Evolutionary conservation across 306 rosid genomes (phyloP), one percentile per base, ranked within the genome.

Genomic region (Spatholobus suberectus): DNA sequence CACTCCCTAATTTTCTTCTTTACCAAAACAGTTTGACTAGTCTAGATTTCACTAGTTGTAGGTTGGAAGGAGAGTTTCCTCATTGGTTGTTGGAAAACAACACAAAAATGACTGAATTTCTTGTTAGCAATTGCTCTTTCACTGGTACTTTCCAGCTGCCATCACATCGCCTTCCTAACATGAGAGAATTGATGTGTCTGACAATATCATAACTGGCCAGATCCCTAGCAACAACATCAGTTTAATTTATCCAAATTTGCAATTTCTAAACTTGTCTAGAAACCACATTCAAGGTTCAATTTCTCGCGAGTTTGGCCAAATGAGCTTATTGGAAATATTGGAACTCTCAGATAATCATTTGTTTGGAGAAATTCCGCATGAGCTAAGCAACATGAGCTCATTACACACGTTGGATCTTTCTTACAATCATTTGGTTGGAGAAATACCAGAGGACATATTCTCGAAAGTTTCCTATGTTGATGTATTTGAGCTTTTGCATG

Each of bases 21-120:
- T 72, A 72, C 77, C 77, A 72, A 17, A 1, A 71, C 43, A 71
- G 15, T 6, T 46, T 71, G 41, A 24, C 17, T 46, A 0, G 2
- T 6, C 6, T 72, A 15, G 77, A 72, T 47, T 49, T 29, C 1
- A 18, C 47, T 51, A 6, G 77, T 51, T 44, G 61, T 18, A 32
- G 34, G 23, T 11, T 73, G 18, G 47, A 11, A 51, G 46, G 65
- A 17, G 34, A 27, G 0, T 63, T 77, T 20, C 81, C 81, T 11
- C 34, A 44, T 2, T 77, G 81, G 81, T 76, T 76, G 54, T n/a
- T 76, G 55, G 43, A 57, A 58, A 76, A 76, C 12, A 76, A 76
- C 54, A 76, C 71, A 23, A 14, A 40, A 14, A 18, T 76, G 40
- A 8, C 26, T 0, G 0, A 34, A 0, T 38, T 29, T 41, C 0